Base-by-base conservation (phyloP, 371 early-diverging fungal species). In the Mortierella sp. region DNA sequence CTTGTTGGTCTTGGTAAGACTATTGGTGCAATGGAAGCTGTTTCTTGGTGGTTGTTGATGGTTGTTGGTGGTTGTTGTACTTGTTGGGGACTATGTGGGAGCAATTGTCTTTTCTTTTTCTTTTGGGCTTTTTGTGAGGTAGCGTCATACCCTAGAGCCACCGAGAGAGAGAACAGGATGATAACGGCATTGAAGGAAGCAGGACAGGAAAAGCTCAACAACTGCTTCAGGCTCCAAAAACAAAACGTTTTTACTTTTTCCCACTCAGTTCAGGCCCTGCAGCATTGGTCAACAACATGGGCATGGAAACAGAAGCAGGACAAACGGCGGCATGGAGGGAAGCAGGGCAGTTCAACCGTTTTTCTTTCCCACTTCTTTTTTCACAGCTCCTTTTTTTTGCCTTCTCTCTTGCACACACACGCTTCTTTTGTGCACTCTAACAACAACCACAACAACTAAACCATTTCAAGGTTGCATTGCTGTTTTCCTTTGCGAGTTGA, bases 1-100 rank as follows among this genome's bases (percentile, higher is more conserved):
- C 90, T 90, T 82, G 87, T 92, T 31, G 92, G 92, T 76, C 90
- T 92, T 74, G 83, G 83, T 82, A 78, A 72, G 76, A n/a, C n/a
- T n/a, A n/a, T n/a, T n/a, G n/a, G n/a, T n/a, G n/a, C 11, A 67
- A n/a, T 13, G 14, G 19, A n/a, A 51, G 40, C 13, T 40, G 13
- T 67, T 48, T 31, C 0, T 21, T 26, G 34, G n/a, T n/a, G n/a
- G n/a, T 40, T 40, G 48, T 44, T 28, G 11, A 76, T 69, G 5
- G 21, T 37, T 67, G n/a, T 37, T 26, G 48, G 13, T 53, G 11
- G 24, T 59, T 3, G 24, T 54, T 21, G 31, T 34, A 28, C 21
- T 46, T 40, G 50, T 26, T 34, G 53, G 34, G 48, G 9, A 28
- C 26, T 54, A 34, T 64, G 14, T 64, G 24, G 37, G 53, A 53